Evolutionary conservation across 306 rosid genomes (phyloP), one percentile per base, ranked within the genome.

Genomic region (Hippophae rhamnoides): DNA sequence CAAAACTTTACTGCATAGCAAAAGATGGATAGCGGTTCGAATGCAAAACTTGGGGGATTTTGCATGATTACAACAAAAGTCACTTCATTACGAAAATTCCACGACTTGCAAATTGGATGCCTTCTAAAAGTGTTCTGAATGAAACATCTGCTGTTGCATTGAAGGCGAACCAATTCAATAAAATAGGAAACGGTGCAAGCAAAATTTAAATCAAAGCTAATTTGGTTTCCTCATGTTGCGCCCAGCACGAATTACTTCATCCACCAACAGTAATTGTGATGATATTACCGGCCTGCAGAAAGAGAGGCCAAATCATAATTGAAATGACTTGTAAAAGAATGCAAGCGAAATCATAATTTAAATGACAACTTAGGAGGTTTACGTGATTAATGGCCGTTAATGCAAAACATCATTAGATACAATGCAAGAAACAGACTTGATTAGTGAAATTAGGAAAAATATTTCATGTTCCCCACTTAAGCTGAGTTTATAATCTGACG

Each of bases 171-270:
- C 56, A 66, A 56, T 54, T 67, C 66, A 65, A 13, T 42, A 56
- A 65, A 63, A 56, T 53, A 41, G 41, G 52, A 70, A 58, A 11
- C 55, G 51, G 62, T 69, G 18, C 9, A 41, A 5, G 5, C 42
- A 47, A 56, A 38, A 50, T 13, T 48, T 53, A 10, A 0, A 23
- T 41, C 9, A 42, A 49, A 44, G 26, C 74, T 85, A 92, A 10
- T 38, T 82, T 48, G 99, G 99, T 72, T 88, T 92, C 65, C 96
- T 66, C 96, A 92, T 92, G 49, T 92, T 92, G 5, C 90, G 89
- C 45, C 99, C 99, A n/a, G 96, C 99, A 26, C 99, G 96, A 58
- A 92, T 88, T 10, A 92, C 95, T 83, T 92, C 99, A 63, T 92
- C 99, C 46, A 92, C 99, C 85, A 92, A 69, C 49, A 92, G 81